Conservation (phyloP, 2,329 filamentous ascomycete species). For the Colletotrichum salicis region DNA sequence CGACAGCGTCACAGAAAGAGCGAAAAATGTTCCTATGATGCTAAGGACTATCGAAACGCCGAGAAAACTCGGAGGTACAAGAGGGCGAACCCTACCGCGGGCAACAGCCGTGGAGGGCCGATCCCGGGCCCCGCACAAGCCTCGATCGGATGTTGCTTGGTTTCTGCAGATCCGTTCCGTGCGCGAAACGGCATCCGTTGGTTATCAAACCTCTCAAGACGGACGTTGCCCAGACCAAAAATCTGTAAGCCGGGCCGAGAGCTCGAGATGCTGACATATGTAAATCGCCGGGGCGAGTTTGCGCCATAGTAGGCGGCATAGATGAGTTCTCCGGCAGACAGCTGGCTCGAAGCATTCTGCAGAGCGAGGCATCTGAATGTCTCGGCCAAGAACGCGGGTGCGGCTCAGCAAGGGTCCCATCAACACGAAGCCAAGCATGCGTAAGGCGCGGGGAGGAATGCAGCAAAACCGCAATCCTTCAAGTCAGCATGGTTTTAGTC, state of each 20-base stretch:
- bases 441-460: background rate
- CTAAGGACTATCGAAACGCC: conserved; percentile 11
- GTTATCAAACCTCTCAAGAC: conserved; percentile 15
- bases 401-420: conserved; percentile 14
- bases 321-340: background rate
- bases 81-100: background rate
- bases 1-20: background rate
- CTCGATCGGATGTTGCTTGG: conserved; percentile 3
- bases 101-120: conserved; percentile 15
- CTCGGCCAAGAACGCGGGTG: conserved; percentile 4
- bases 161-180: conserved; percentile 27
- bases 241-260: background rate
- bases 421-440: conserved; percentile 1
- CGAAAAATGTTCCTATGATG: background rate
- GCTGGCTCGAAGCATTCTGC: background rate
- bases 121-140: conserved; percentile 24
- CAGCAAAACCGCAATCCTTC: background rate
- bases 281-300: background rate
- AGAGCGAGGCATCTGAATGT: background rate
- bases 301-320: background rate
- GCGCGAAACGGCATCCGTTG: conserved; percentile 22
- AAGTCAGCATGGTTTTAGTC: background rate
- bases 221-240: background rate
- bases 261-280: background rate
- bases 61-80: conserved; percentile 9